These are phyloP conservation scores for Cordia subcordata DNA, from an alignment of 257 asterid species.

Conservation along the genomic window DNA sequence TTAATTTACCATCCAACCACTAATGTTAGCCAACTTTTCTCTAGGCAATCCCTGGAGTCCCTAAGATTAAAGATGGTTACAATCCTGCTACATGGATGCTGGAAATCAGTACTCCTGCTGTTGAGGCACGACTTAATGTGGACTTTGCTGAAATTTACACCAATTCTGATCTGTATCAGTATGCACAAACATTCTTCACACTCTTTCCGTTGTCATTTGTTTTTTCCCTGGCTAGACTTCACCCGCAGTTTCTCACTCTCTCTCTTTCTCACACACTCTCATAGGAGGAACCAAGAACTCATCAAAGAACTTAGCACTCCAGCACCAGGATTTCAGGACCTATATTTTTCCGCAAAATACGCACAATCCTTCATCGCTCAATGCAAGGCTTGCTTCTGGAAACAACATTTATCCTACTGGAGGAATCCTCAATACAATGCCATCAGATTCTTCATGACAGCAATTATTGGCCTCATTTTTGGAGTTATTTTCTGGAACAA, in stretches of 20 bases:
- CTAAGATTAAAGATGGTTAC: constrained; percentile 59
- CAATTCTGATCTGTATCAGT: constrained; percentile 71
- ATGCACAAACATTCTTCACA: constrained; percentile 8
- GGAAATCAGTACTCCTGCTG: constrained; percentile 59
- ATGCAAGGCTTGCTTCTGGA: constrained; percentile 86
- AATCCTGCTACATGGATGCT: constrained; percentile 97
- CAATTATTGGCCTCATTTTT: constrained; percentile 52
- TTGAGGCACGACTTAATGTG: constrained; percentile 65
- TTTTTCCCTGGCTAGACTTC: background rate
- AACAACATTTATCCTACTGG: constrained; percentile 69
- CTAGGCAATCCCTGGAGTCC: constrained; percentile 74
- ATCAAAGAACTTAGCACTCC: constrained; percentile 61
- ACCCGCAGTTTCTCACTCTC: background rate
- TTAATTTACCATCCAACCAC: background rate
- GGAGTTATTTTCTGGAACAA: constrained; percentile 76
- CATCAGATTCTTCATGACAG: constrained; percentile 60
- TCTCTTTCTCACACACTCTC: constrained; percentile 6
- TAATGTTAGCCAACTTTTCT: constrained; percentile 1
- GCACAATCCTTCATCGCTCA: constrained; percentile 57
- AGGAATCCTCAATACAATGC: constrained; percentile 65
- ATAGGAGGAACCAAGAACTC: constrained; percentile 73
- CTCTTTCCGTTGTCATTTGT: constrained; percentile 1
- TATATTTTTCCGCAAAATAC: constrained; percentile 48
- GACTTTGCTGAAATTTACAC: constrained; percentile 68
- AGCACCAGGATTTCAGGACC: constrained; percentile 53